These are phyloP conservation scores for Hanseniaspora singularis DNA, from an alignment of 805 yeast genomes.

Conservation along the genomic window DNA sequence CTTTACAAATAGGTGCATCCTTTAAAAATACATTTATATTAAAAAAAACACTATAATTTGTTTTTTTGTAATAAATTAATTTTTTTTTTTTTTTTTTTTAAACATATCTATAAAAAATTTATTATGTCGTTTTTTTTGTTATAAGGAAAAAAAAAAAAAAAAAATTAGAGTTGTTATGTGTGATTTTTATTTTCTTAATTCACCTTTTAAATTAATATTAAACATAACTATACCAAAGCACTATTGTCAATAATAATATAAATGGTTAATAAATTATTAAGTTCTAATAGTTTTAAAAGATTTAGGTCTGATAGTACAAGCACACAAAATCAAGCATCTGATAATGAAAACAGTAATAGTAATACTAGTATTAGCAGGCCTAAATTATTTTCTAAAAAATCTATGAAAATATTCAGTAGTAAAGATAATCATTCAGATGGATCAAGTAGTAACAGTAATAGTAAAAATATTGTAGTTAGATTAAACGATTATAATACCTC, in stretches of 20 bases:
- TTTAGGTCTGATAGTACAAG: constrained; percentile 4
- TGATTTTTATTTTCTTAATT: too few relatives aligned
- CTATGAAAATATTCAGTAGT: constrained; percentile 4
- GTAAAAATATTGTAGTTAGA: constrained; percentile 12
- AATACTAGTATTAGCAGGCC: neutral
- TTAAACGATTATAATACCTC: constrained; percentile 8
- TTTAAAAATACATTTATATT: too few relatives aligned
- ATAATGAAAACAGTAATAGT: neutral
- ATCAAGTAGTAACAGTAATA: neutral
- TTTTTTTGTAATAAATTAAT: too few relatives aligned
- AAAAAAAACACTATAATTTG: too few relatives aligned
- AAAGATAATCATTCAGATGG: neutral
- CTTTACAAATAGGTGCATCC: too few relatives aligned
- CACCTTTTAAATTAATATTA: neutral
- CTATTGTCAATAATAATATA: too few relatives aligned
- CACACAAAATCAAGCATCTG: neutral
- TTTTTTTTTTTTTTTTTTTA: too few relatives aligned
- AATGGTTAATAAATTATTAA: constrained; percentile 1
- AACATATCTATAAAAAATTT: too few relatives aligned
- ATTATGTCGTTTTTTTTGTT: too few relatives aligned
- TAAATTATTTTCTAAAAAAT: constrained; percentile 11
- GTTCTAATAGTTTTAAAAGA: constrained; percentile 11
- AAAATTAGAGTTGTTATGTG: too few relatives aligned
- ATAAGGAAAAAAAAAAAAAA: too few relatives aligned
- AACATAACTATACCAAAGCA: too few relatives aligned